These are phyloP conservation scores for Paecilomyces sp. DNA, from an alignment of 2,329 filamentous ascomycete genomes.

Conservation along the genomic window DNA sequence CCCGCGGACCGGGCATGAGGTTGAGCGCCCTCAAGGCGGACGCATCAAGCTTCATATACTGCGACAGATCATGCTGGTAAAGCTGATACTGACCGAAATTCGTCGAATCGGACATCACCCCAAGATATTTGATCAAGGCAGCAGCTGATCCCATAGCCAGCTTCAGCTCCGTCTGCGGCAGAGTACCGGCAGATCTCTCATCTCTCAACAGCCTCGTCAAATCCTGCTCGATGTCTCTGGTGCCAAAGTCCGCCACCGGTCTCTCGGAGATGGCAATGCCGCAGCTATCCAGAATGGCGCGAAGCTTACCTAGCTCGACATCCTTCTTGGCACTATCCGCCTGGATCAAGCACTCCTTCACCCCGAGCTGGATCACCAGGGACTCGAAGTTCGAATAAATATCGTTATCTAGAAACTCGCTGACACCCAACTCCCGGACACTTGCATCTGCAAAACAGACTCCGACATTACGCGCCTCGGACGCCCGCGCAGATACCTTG, in stretches of 20 bases:
- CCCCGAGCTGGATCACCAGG: conserved; percentile 88
- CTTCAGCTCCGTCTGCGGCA: conserved; percentile 89
- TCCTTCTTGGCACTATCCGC: conserved; percentile 75
- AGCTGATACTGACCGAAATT: conserved; percentile 97
- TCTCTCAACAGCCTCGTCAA: conserved; percentile 80
- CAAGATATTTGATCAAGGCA: conserved; percentile 89
- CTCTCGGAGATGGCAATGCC: conserved; percentile 84
- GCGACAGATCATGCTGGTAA: conserved; percentile 92
- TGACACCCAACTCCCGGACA: conserved; percentile 89
- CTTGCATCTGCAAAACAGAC: conserved; percentile 98
- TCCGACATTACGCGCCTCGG: conserved; percentile 77
- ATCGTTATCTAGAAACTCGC: conserved; percentile 98
- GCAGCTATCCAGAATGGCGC: conserved; percentile 84
- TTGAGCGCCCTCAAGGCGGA: conserved; percentile 91
- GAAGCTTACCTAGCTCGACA: conserved; percentile 77
- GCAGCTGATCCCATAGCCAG: conserved; percentile 93
- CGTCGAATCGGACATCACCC: conserved; percentile 78
- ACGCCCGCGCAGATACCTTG: conserved; percentile 82
- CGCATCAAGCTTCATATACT: conserved; percentile 98
- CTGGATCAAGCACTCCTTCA: conserved; percentile 88
- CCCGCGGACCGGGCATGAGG: conserved; percentile 89
- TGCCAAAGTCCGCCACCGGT: conserved; percentile 68
- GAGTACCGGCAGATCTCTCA: conserved; percentile 65
- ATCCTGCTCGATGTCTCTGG: conserved; percentile 92
- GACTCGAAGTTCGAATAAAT: conserved; percentile 97